Evolutionary conservation across 2,329 filamentous ascomycete species (phyloP).

Genomic region (Ophiocordyceps unilateralis): DNA sequence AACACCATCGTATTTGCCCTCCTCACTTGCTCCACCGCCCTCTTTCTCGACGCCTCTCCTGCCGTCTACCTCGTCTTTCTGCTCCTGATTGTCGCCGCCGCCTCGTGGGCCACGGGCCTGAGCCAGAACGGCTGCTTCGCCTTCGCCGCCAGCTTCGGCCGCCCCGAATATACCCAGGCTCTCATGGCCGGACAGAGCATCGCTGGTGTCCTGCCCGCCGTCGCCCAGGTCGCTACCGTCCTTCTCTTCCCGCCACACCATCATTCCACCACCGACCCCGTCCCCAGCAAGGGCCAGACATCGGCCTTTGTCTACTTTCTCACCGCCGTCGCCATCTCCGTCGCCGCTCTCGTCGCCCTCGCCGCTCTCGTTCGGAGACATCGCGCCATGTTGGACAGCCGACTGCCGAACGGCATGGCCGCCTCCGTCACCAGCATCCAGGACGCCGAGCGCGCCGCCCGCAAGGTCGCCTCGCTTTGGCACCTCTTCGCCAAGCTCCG

Average conservation of each 20-base stretch:
- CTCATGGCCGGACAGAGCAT: slow-evolving; percentile 93
- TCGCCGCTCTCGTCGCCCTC: slow-evolving; percentile 54
- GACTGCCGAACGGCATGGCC: slow-evolving; percentile 29
- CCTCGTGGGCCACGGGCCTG: slow-evolving; percentile 65
- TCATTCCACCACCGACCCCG: slow-evolving; percentile 6
- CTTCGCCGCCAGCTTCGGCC: slow-evolving; percentile 71
- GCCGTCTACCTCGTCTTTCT: slow-evolving; percentile 63
- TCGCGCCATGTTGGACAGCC: slow-evolving; percentile 31
- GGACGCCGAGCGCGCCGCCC: slow-evolving; percentile 32
- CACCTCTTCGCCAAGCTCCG: slow-evolving; percentile 60
- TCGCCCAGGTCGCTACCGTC: slow-evolving; percentile 75
- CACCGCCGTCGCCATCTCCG: slow-evolving; percentile 64
- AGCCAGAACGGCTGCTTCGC: slow-evolving; percentile 92
- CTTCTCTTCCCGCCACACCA: slow-evolving; percentile 31
- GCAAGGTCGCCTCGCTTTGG: slow-evolving; percentile 36
- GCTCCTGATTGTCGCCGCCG: slow-evolving; percentile 62
- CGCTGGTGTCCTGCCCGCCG: slow-evolving; percentile 73
- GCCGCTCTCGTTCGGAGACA: slow-evolving; percentile 51
- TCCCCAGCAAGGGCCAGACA: slow-evolving; percentile 12
- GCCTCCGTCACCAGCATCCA: slow-evolving; percentile 32
- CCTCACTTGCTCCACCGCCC: slow-evolving; percentile 61
- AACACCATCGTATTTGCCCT: slow-evolving; percentile 64
- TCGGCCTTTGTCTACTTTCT: slow-evolving; percentile 86
- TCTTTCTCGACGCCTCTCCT: slow-evolving; percentile 45
- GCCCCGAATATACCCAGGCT: slow-evolving; percentile 81